Evolutionary conservation across 2,329 filamentous ascomycete species (phyloP).

Genomic region (Aurifilum marmelostoma): DNA sequence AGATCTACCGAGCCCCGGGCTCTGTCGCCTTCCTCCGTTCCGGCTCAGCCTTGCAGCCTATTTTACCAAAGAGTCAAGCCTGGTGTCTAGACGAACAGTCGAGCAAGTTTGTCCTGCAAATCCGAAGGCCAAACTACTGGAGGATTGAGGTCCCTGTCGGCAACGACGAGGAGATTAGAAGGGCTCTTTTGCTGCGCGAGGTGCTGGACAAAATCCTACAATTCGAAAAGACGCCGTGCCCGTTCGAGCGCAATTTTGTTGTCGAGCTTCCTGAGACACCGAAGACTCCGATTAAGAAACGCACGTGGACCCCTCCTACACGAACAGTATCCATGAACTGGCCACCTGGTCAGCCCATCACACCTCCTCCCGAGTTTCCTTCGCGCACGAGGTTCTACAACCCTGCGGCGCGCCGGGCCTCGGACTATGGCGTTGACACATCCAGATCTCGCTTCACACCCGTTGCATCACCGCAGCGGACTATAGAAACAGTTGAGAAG

Average conservation of each 20-base stretch:
- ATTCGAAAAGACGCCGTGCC: slow-evolving; percentile 87
- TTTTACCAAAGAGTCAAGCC: slow-evolving; percentile 86
- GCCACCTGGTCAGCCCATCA: slow-evolving; percentile 34
- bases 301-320: slow-evolving; percentile 65
- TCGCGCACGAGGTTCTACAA: slow-evolving; percentile 29
- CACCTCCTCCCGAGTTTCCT: slow-evolving; percentile 30
- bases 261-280: slow-evolving; percentile 73
- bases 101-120: slow-evolving; percentile 82
- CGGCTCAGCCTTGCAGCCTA: slow-evolving; percentile 80
- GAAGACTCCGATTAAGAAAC: slow-evolving; percentile 66
- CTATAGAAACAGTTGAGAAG: neutral
- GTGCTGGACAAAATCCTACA: slow-evolving; percentile 74
- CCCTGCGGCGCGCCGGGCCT: slow-evolving; percentile 24
- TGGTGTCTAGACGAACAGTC: slow-evolving; percentile 89
- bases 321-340: slow-evolving; percentile 35
- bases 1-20: slow-evolving; percentile 84
- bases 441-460: slow-evolving; percentile 16
- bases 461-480: slow-evolving; percentile 16
- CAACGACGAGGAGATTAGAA: slow-evolving; percentile 63
- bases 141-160: slow-evolving; percentile 80
- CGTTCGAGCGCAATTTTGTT: slow-evolving; percentile 77
- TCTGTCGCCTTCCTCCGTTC: slow-evolving; percentile 89
- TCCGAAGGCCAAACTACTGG: slow-evolving; percentile 83
- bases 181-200: slow-evolving; percentile 68
- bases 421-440: slow-evolving; percentile 23